phyloP scores from a whole-genome alignment of 2,329 filamentous ascomycete species.

The Talaromyces sp. region DNA sequence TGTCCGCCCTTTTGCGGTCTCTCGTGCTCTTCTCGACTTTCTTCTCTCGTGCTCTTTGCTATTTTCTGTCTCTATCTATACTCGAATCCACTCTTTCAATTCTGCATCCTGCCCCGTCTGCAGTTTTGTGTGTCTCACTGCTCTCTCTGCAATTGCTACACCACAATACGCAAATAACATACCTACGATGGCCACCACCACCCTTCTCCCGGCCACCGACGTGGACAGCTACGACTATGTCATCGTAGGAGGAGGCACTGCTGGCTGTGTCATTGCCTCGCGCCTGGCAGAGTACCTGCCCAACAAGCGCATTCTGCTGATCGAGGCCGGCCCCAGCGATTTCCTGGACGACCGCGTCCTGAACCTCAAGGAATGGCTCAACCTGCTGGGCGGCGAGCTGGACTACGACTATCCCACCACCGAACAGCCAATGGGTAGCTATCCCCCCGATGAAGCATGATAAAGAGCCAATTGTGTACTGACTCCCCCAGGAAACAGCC shows the following conservation, averaged over 20 bases:
- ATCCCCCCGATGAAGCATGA: too few species aligned
- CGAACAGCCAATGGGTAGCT: conserved; percentile 77
- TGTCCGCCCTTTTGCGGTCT: not conserved
- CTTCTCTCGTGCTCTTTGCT: not conserved
- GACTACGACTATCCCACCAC: conserved; percentile 89
- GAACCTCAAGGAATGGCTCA: conserved; percentile 81
- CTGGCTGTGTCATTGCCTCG: conserved; percentile 77
- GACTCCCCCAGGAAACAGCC: conserved; percentile 63
- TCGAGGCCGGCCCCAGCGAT: conserved; percentile 86
- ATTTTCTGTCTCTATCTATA: not conserved
- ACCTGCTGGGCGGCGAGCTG: conserved; percentile 75
- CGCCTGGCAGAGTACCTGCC: conserved; percentile 78
- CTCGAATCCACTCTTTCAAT: not conserved
- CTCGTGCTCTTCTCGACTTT: not conserved
- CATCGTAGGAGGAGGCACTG: conserved; percentile 78
- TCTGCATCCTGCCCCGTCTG: not conserved
- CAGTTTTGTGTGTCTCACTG: not conserved
- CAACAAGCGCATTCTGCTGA: conserved; percentile 71
- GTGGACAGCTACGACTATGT: conserved; percentile 74
- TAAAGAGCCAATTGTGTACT: too few species aligned
- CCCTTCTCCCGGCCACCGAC: conserved; percentile 58
- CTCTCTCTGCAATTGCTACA: not conserved
- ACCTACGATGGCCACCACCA: conserved; percentile 52
- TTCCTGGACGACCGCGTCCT: conserved; percentile 83
- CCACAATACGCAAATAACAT: too few species aligned